phyloP scores from a whole-genome alignment of 345 rosid genomes.

The Brassica carinata region DNA sequence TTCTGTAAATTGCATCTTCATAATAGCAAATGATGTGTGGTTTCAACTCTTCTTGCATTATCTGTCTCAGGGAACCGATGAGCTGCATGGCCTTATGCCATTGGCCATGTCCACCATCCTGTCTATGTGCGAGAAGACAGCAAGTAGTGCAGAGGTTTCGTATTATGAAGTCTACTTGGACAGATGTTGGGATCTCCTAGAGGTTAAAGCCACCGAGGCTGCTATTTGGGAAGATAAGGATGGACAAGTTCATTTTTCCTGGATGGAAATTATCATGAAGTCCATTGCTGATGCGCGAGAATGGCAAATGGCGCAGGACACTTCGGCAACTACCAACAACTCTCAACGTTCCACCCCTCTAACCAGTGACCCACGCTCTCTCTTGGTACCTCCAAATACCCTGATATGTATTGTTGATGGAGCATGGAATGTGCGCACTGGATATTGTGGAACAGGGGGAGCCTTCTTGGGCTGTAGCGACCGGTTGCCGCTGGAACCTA shows the following conservation, averaged over 20 bases:
- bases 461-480: no score
- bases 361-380: no score
- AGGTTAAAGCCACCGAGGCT: slow-evolving; percentile 59
- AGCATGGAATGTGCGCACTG: no score
- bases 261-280: no score
- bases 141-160: slow-evolving; percentile 65
- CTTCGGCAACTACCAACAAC: no score
- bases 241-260: slow-evolving; percentile 56
- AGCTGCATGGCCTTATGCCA: slow-evolving; percentile 71
- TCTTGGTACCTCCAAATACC: no score
- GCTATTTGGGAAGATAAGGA: slow-evolving; percentile 66
- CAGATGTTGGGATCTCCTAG: slow-evolving; percentile 82
- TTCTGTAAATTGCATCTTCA: background rate
- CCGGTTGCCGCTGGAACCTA: no score
- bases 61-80: slow-evolving; percentile 61
- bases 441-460: no score
- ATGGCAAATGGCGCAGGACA: no score
- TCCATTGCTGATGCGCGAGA: no score
- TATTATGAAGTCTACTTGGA: slow-evolving; percentile 94
- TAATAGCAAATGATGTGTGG: background rate
- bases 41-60: slow-evolving; percentile 15
- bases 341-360: no score
- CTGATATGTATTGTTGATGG: no score
- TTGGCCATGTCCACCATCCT: slow-evolving; percentile 71
- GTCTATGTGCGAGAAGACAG: slow-evolving; percentile 51